These are phyloP conservation scores for Scytalidium lignicola DNA, from an alignment of 2,329 filamentous ascomycete species.

Conservation along the genomic window DNA sequence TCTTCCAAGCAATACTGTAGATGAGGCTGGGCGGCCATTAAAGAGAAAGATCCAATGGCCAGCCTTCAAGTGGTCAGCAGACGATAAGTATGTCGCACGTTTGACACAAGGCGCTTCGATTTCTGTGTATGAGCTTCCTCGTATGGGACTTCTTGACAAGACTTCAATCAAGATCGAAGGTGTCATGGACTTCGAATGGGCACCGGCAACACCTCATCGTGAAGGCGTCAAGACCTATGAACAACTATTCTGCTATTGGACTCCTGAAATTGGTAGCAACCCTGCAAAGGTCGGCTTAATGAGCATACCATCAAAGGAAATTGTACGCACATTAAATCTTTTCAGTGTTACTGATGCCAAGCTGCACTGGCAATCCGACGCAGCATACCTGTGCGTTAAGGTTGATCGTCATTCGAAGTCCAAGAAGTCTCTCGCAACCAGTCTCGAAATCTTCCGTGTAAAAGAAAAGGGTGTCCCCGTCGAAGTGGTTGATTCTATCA, in stretches of 20 bases:
- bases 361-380: slow-evolving; percentile 97
- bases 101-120: slow-evolving; percentile 85
- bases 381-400: slow-evolving; percentile 93
- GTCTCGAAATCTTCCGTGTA: slow-evolving; percentile 96
- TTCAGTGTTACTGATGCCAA: slow-evolving; percentile 98
- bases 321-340: slow-evolving; percentile 89
- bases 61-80: slow-evolving; percentile 98
- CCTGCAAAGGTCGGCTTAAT: slow-evolving; percentile 95
- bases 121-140: slow-evolving; percentile 82
- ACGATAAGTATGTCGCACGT: slow-evolving; percentile 94
- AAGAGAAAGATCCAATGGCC: slow-evolving; percentile 98
- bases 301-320: slow-evolving; percentile 91
- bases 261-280: slow-evolving; percentile 95
- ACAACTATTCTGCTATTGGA: slow-evolving; percentile 98
- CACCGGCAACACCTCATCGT: slow-evolving; percentile 73
- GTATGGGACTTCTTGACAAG: slow-evolving; percentile 88
- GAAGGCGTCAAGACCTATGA: slow-evolving; percentile 89
- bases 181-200: slow-evolving; percentile 97
- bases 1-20: slow-evolving; percentile 55
- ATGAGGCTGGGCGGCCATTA: slow-evolving; percentile 57
- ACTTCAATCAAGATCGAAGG: slow-evolving; percentile 93
- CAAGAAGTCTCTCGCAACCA: slow-evolving; percentile 96
- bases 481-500: slow-evolving; percentile 95
- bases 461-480: slow-evolving; percentile 97
- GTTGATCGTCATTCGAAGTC: slow-evolving; percentile 98